Base-by-base conservation (phyloP, 2,329 filamentous ascomycete genomes). In the Paecilomyces sp. region DNA sequence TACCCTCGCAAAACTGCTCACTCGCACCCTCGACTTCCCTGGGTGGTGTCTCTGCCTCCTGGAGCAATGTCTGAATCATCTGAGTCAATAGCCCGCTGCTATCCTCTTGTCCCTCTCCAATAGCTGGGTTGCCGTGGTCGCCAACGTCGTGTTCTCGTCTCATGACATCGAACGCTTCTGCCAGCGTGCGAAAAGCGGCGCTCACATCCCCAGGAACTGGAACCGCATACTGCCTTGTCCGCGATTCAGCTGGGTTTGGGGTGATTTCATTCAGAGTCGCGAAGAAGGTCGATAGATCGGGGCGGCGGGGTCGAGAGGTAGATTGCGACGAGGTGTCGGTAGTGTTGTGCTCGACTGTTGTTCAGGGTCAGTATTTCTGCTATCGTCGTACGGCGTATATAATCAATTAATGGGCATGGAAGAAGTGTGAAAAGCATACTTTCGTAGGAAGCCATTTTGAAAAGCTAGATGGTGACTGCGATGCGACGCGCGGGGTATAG, bases 231-330 rank as follows among this genome's bases (percentile, higher is more conserved):
- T 77, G 75, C 66, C 86, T 83, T 58, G 79, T 78, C 55, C 81
- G 82, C 54, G 74, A 67, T 59, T 75, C 72, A 6, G 77, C 73
- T 28, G 76, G 65, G 68, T 81, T 79, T 31, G 80, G 81, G 8
- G 81, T 84, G 59, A 85, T 80, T 66, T 86, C 82, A 61, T 75
- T 75, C 56, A 88, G 82, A 53, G 83, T 82, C 60, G 81, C 80
- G 75, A 87, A 87, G 78, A 88, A 88, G 66, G 84, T 85, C 50
- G 82, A 85, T 50, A 88, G 80, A 70, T 88, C 85, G 30, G 85
- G 85, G 57, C 85, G 82, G 63, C 83, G 83, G 58, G 75, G 74
- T 34, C 73, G 72, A 18, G 74, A 74, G 62, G 57, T 57, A 47
- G 57, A 56, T 59, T 53, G 61, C 62, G 54, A 56, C 58, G 25